phyloP scores from a whole-genome alignment of 805 yeast genomes.

The Yarrowia keelungensis region DNA sequence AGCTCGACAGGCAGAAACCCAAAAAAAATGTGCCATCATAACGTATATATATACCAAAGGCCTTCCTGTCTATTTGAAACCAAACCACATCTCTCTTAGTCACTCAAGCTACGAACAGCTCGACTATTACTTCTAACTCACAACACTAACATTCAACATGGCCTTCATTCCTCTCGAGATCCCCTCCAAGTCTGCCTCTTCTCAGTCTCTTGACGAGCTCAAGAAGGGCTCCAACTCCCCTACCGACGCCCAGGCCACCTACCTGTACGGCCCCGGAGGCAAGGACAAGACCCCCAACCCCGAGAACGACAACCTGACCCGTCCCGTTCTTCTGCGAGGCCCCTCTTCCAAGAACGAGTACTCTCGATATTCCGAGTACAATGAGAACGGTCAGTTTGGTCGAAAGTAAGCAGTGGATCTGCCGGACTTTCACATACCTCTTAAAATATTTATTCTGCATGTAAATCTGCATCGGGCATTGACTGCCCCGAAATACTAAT shows the following conservation, averaged over 20 bases:
- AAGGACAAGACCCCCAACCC: conserved; percentile 38
- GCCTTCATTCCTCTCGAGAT: conserved; percentile 36
- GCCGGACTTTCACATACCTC: conserved; percentile 1
- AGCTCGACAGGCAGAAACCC: conserved; percentile 2
- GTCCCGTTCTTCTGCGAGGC: conserved; percentile 38
- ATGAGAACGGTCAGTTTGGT: conserved; percentile 31
- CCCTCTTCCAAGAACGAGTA: conserved; percentile 38
- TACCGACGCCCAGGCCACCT: conserved; percentile 31
- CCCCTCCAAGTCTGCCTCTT: conserved; percentile 39
- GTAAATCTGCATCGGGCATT: not conserved
- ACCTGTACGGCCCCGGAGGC: conserved; percentile 38
- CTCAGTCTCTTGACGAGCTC: conserved; percentile 37
- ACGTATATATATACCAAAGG: conserved; percentile 11
- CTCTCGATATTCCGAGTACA: conserved; percentile 31
- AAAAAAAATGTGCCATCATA: not conserved
- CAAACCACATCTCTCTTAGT: not conserved
- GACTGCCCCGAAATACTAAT: conserved; percentile 10
- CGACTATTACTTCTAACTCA: not conserved
- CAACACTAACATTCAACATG: conserved; percentile 12
- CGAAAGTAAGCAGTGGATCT: conserved; percentile 14
- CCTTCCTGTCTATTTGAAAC: not conserved
- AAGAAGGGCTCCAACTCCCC: conserved; percentile 25
- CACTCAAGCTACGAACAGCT: conserved; percentile 33
- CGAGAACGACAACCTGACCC: conserved; percentile 29
- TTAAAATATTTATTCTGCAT: conserved; percentile 34